These are phyloP conservation scores for Pichia sp. DNA, from an alignment of 1,139 yeast genomes.

Conservation along the genomic window DNA sequence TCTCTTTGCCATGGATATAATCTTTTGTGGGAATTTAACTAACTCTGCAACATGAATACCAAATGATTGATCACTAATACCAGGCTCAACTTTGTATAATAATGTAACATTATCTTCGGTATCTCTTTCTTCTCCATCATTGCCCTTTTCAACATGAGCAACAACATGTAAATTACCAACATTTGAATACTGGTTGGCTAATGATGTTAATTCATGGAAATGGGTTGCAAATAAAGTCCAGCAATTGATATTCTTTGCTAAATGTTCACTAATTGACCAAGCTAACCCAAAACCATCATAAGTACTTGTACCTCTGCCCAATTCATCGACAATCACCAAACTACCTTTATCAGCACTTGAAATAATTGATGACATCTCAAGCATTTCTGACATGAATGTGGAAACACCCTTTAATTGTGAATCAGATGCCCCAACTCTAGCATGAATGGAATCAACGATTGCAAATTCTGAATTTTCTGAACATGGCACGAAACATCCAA, in stretches of 20 bases:
- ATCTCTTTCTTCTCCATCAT: constrained; percentile 21
- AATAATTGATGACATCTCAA: constrained; percentile 87
- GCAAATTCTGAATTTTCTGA: constrained; percentile 60
- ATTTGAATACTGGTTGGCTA: constrained; percentile 53
- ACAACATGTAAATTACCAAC: constrained; percentile 86
- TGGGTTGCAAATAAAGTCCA: constrained; percentile 93
- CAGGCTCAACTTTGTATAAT: constrained; percentile 85
- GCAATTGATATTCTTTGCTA: constrained; percentile 62
- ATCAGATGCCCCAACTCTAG: constrained; percentile 98
- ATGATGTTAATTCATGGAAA: constrained; percentile 86
- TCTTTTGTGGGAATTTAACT: constrained; percentile 84
- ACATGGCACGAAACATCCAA: constrained; percentile 88
- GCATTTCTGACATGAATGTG: constrained; percentile 97
- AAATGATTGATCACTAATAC: constrained; percentile 88
- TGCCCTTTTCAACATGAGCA: constrained; percentile 64
- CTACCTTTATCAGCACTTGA: constrained; percentile 81
- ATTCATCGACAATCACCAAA: constrained; percentile 84
- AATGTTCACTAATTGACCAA: constrained; percentile 88
- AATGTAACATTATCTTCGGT: constrained; percentile 67
- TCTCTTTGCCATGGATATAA: constrained; percentile 89
- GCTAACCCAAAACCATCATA: constrained; percentile 98
- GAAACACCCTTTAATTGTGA: constrained; percentile 95
- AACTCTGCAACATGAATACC: constrained; percentile 97
- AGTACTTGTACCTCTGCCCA: constrained; percentile 95
- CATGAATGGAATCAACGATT: constrained; percentile 82